Conservation (phyloP, 768 basidiomycete species). For the Pleurotus tuber-regium region DNA sequence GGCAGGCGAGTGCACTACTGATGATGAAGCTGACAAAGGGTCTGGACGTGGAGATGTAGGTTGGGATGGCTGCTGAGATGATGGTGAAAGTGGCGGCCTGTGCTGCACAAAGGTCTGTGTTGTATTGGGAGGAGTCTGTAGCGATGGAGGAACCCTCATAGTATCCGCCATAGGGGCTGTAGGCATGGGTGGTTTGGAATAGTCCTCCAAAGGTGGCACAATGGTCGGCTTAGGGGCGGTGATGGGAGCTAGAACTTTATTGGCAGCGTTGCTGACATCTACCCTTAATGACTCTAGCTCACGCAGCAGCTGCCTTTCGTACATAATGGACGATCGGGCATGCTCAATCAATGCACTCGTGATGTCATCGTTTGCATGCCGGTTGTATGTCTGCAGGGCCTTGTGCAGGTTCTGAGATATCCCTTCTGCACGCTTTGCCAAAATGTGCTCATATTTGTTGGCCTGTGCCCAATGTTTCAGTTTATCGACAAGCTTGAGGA, state of each 20-base stretch:
- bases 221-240: slow-evolving; percentile 57
- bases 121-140: slow-evolving; percentile 1
- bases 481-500: slow-evolving; percentile 3
- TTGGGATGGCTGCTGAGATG: background rate
- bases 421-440: slow-evolving; percentile 83
- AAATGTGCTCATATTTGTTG: slow-evolving; percentile 81
- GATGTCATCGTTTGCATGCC: slow-evolving; percentile 87
- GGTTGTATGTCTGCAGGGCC: slow-evolving; percentile 81
- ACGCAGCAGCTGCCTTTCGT: slow-evolving; percentile 83
- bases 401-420: slow-evolving; percentile 93
- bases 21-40: slow-evolving; percentile 12
- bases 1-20: slow-evolving; percentile 8
- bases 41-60: slow-evolving; percentile 4
- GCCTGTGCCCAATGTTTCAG: slow-evolving; percentile 58
- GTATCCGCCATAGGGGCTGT: slow-evolving; percentile 6
- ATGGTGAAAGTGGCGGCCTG: background rate
- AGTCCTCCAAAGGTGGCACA: slow-evolving; percentile 65
- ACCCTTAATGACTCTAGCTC: slow-evolving; percentile 83
- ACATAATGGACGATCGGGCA: slow-evolving; percentile 87
- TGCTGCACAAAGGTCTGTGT: slow-evolving; percentile 10
- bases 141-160: background rate
- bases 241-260: slow-evolving; percentile 52
- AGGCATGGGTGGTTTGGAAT: slow-evolving; percentile 28
- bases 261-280: slow-evolving; percentile 65
- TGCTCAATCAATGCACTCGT: slow-evolving; percentile 90